Evolutionary conservation across 495 filamentous ascomycete species (phyloP).

Genomic region (Penicilliopsis zonata): DNA sequence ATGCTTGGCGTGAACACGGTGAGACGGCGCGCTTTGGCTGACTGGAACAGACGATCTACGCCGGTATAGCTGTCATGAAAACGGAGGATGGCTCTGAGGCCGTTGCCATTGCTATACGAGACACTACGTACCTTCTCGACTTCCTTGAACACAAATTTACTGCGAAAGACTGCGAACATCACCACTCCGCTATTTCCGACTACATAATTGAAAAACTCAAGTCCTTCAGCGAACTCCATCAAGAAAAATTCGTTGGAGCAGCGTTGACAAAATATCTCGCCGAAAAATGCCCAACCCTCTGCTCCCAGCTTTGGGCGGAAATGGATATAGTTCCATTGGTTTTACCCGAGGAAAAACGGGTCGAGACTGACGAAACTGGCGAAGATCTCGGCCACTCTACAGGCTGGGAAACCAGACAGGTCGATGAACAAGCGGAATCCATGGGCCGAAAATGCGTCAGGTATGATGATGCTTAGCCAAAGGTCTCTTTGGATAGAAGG

Average conservation of each 20-base stretch:
- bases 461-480: slow-evolving; percentile 25
- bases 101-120: slow-evolving; percentile 60
- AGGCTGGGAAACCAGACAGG: slow-evolving; percentile 38
- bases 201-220: slow-evolving; percentile 41
- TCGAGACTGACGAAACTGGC: slow-evolving; percentile 7
- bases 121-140: slow-evolving; percentile 68
- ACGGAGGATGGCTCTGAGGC: slow-evolving; percentile 33
- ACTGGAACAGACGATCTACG: slow-evolving; percentile 44
- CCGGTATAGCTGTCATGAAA: slow-evolving; percentile 51
- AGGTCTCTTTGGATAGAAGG: slow-evolving; percentile 1
- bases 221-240: slow-evolving; percentile 46
- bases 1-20: not conserved
- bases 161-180: slow-evolving; percentile 8
- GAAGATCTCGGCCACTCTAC: slow-evolving; percentile 1
- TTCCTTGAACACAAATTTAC: slow-evolving; percentile 48
- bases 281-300: slow-evolving; percentile 40
- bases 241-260: slow-evolving; percentile 55
- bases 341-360: slow-evolving; percentile 19
- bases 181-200: slow-evolving; percentile 33
- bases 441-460: slow-evolving; percentile 74
- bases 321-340: slow-evolving; percentile 67
- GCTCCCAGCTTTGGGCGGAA: slow-evolving; percentile 67
- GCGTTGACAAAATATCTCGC: slow-evolving; percentile 33
- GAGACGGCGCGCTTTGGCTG: not conserved
- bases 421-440: slow-evolving; percentile 79